phyloP scores from a whole-genome alignment of 441 rosid genomes.

The Brassica hybrid region DNA sequence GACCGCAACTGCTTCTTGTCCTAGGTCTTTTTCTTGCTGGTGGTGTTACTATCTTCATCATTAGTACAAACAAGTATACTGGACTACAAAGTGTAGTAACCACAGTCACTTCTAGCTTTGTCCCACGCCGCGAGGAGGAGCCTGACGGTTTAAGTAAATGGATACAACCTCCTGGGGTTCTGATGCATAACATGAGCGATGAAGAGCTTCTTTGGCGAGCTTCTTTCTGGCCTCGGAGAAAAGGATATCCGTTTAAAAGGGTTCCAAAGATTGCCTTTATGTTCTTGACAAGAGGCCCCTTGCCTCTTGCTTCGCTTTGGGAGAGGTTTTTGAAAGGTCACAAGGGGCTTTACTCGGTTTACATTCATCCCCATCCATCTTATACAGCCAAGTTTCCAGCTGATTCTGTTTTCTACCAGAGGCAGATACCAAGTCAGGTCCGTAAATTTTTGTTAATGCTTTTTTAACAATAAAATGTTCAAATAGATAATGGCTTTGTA shows the following conservation, averaged over 20 bases:
- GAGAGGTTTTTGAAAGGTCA: slow-evolving; percentile 86
- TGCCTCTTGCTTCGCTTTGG: slow-evolving; percentile 89
- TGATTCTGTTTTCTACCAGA: slow-evolving; percentile 67
- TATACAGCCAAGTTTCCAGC: slow-evolving; percentile 58
- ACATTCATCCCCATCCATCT: slow-evolving; percentile 80
- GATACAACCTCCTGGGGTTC: slow-evolving; percentile 70
- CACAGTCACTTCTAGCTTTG: no score
- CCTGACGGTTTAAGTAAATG: no score
- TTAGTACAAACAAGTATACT: no score
- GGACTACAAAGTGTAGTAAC: no score
- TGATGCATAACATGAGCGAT: slow-evolving; percentile 75
- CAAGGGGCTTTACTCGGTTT: slow-evolving; percentile 70
- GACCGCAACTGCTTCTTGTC: no score
- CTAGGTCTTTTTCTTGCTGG: no score
- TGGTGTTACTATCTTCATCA: no score
- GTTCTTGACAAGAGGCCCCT: slow-evolving; percentile 93
- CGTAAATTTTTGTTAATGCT: no score
- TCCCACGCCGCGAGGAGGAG: no score
- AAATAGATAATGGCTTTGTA: no score
- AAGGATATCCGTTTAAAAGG: slow-evolving; percentile 70
- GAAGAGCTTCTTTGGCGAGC: slow-evolving; percentile 88
- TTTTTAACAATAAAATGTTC: no score
- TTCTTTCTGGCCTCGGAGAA: slow-evolving; percentile 67
- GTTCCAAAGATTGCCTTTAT: slow-evolving; percentile 87
- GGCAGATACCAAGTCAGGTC: slow-evolving; percentile 80